Evolutionary conservation across 345 rosid genomes (phyloP).

Genomic region (Citrus unshiu): DNA sequence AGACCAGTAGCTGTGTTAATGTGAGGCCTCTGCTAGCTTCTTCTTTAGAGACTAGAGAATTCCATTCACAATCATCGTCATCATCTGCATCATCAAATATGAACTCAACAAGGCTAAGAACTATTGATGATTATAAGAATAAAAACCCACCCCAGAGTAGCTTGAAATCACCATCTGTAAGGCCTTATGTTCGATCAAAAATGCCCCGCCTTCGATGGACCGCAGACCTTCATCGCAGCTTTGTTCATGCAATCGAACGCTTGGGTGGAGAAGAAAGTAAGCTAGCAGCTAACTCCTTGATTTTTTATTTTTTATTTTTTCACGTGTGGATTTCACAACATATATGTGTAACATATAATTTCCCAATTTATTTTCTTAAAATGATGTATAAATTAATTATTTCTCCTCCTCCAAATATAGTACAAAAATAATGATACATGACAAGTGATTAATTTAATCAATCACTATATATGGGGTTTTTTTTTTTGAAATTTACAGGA

Average conservation of each 20-base stretch:
- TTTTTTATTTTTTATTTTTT: too few relatives aligned
- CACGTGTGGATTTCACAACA: too few relatives aligned
- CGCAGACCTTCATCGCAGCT: constrained; percentile 52
- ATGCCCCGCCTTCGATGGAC: constrained; percentile 70
- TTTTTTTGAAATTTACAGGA: constrained; percentile 17
- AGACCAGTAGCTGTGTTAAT: not conserved
- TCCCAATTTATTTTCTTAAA: too few relatives aligned
- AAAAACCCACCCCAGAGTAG: not conserved
- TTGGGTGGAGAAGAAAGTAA: constrained; percentile 74
- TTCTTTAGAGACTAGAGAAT: constrained; percentile 6
- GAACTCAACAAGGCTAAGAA: not conserved
- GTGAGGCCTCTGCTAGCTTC: constrained; percentile 8
- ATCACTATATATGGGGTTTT: too few relatives aligned
- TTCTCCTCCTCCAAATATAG: too few relatives aligned
- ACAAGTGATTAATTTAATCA: too few relatives aligned
- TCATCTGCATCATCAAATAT: not conserved
- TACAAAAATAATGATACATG: too few relatives aligned
- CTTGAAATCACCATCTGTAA: constrained; percentile 25
- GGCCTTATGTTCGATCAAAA: constrained; percentile 54
- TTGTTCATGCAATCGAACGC: constrained; percentile 57
- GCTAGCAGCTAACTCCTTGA: not conserved
- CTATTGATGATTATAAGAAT: too few relatives aligned
- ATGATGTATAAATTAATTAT: too few relatives aligned
- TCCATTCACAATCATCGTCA: not conserved
- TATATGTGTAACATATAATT: too few relatives aligned